A percentile compares a stretch with the other conserved stretches of the same genome.
These are phyloP conservation scores for Saccharomycopsis babjevae DNA, from an alignment of 805 yeast species.

Conservation along the genomic window DNA sequence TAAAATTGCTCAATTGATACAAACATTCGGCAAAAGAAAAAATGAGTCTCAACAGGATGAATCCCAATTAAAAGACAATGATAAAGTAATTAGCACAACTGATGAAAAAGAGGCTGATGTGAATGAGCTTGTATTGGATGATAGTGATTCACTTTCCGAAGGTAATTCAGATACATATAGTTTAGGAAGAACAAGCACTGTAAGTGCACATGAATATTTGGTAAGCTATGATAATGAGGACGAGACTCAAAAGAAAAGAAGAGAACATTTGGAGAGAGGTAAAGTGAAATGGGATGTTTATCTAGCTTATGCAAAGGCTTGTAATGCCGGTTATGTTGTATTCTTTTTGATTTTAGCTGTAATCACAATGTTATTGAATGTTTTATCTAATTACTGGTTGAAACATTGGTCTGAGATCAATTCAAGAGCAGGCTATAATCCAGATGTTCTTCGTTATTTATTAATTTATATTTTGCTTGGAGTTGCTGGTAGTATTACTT, in stretches of 20 bases:
- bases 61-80: background rate
- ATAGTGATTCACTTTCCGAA: conserved; percentile 4
- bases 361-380: conserved; percentile 50
- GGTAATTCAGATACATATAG: conserved; percentile 25
- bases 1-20: conserved; percentile 42
- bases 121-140: conserved; percentile 2
- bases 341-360: conserved; percentile 46
- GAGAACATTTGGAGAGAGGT: conserved; percentile 86
- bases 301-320: conserved; percentile 74
- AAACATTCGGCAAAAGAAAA: conserved; percentile 49
- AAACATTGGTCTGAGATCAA: conserved; percentile 96
- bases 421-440: conserved; percentile 57
- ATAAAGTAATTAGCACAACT: background rate
- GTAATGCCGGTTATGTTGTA: conserved; percentile 58
- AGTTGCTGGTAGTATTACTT: conserved; percentile 46
- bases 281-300: conserved; percentile 86
- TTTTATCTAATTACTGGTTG: conserved; percentile 79
- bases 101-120: background rate
- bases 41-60: background rate
- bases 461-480: conserved; percentile 73
- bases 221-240: conserved; percentile 32
- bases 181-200: conserved; percentile 58
- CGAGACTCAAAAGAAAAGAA: conserved; percentile 31
- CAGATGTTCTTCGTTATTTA: conserved; percentile 59
- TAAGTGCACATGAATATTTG: conserved; percentile 27